phyloP scores from a whole-genome alignment of 768 basidiomycete species.

The Trametes maxima region DNA sequence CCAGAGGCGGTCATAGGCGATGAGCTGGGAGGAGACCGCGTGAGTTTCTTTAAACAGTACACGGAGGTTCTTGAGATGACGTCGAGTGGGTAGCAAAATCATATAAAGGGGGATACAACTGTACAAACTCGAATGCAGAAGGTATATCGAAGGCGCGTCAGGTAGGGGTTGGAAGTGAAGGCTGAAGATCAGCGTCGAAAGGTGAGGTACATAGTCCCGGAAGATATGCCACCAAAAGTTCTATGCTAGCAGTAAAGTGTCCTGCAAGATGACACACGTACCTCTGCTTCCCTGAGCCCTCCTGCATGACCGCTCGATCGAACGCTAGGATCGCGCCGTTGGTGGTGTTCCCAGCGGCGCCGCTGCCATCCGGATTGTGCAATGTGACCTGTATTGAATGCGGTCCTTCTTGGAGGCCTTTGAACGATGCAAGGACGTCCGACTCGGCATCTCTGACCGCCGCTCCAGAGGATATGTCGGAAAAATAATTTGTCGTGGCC shows the following conservation, averaged over 20 bases:
- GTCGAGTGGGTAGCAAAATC: not conserved
- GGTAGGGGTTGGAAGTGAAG: not conserved
- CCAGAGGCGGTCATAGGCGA: not conserved
- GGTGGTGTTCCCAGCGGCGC: constrained; percentile 8
- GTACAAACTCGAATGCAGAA: not conserved
- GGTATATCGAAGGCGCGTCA: not conserved
- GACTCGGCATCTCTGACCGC: constrained; percentile 30
- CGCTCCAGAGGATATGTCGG: constrained; percentile 31
- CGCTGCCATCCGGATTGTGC: constrained; percentile 34
- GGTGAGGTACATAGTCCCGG: too few species aligned
- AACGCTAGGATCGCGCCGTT: constrained; percentile 48
- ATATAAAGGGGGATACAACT: not conserved
- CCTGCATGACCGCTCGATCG: constrained; percentile 52
- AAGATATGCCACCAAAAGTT: not conserved
- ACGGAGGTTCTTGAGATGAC: not conserved
- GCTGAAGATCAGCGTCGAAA: not conserved
- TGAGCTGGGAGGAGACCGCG: not conserved
- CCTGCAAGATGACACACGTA: not conserved
- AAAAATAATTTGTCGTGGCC: constrained; percentile 30
- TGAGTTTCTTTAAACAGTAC: not conserved
- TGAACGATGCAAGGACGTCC: constrained; percentile 51
- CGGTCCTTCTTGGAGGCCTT: constrained; percentile 46
- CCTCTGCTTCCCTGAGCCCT: constrained; percentile 12
- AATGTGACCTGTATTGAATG: constrained; percentile 63
- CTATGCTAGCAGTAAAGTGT: not conserved